These are phyloP conservation scores for Globisporangium spiculum DNA, from an alignment of 352 stramenopile genomes.

Conservation along the genomic window DNA sequence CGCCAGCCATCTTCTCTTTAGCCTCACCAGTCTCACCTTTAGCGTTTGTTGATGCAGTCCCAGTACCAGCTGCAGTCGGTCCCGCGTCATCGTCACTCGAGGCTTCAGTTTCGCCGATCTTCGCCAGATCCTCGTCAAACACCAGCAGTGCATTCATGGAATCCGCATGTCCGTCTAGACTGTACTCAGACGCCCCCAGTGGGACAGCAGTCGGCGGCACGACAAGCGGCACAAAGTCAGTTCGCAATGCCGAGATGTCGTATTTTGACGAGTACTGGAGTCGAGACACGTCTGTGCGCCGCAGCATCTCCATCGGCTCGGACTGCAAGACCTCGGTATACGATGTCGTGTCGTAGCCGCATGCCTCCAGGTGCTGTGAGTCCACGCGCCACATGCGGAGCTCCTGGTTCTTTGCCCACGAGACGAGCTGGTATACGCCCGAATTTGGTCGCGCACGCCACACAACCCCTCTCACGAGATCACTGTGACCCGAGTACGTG, in stretches of 20 bases:
- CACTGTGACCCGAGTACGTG: conserved; percentile 57
- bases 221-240: conserved; percentile 69
- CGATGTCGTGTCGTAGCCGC: conserved; percentile 47
- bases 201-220: conserved; percentile 59
- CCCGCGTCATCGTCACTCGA: conserved; percentile 20
- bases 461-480: conserved; percentile 63
- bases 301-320: conserved; percentile 13
- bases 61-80: background rate
- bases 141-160: conserved; percentile 52
- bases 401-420: conserved; percentile 81
- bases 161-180: conserved; percentile 39
- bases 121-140: conserved; percentile 71
- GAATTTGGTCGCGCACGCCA: conserved; percentile 49
- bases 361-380: conserved; percentile 54
- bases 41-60: background rate
- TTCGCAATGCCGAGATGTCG: conserved; percentile 67
- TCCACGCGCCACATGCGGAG: conserved; percentile 74
- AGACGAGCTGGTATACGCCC: conserved; percentile 64
- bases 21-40: background rate
- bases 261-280: conserved; percentile 52
- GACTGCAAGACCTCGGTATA: conserved; percentile 20
- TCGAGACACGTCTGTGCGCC: conserved; percentile 31
- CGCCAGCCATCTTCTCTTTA: conserved; percentile 6
- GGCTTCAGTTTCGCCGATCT: conserved; percentile 30
- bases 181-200: conserved; percentile 64